phyloP scores from a whole-genome alignment of 495 filamentous ascomycete species.

The Rhypophila decipiens region DNA sequence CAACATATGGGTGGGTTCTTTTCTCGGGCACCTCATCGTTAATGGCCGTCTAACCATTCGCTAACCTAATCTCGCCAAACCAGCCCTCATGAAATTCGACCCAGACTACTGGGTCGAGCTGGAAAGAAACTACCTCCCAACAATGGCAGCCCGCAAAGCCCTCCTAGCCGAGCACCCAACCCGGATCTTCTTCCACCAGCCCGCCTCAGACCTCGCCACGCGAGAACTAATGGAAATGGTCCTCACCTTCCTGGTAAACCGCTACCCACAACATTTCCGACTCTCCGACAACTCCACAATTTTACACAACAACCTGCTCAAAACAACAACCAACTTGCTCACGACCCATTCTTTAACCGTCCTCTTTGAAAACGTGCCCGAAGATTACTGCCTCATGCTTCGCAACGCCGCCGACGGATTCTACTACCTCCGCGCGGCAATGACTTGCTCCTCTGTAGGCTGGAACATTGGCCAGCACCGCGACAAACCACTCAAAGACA shows the following conservation, averaged over 20 bases:
- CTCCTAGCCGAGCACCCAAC: constrained; percentile 61
- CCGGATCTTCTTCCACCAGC: constrained; percentile 60
- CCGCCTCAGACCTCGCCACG: constrained; percentile 73
- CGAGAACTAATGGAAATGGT: constrained; percentile 91
- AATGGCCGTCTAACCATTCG: neutral
- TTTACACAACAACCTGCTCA: constrained; percentile 68
- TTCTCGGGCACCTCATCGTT: too few relatives aligned
- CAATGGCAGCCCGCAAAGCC: constrained; percentile 65
- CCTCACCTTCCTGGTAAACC: constrained; percentile 68
- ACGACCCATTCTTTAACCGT: constrained; percentile 64
- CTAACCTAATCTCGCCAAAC: neutral
- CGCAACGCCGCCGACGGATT: constrained; percentile 63
- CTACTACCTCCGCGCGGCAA: constrained; percentile 72
- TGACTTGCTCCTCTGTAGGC: constrained; percentile 73
- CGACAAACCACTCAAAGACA: constrained; percentile 63
- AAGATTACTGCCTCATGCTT: constrained; percentile 80
- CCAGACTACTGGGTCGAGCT: constrained; percentile 90
- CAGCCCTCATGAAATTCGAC: constrained; percentile 76
- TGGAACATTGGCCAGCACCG: constrained; percentile 74
- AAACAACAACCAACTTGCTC: constrained; percentile 54
- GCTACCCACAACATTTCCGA: constrained; percentile 76
- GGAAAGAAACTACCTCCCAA: constrained; percentile 63
- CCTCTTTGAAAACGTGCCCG: constrained; percentile 75
- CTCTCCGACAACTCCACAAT: constrained; percentile 52
- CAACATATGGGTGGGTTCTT: constrained; percentile 81